A percentile compares a stretch with the other conserved stretches of the same genome.
These are phyloP conservation scores for Penicillium paradoxum DNA, from an alignment of 495 filamentous ascomycete genomes.

Conservation along the genomic window DNA sequence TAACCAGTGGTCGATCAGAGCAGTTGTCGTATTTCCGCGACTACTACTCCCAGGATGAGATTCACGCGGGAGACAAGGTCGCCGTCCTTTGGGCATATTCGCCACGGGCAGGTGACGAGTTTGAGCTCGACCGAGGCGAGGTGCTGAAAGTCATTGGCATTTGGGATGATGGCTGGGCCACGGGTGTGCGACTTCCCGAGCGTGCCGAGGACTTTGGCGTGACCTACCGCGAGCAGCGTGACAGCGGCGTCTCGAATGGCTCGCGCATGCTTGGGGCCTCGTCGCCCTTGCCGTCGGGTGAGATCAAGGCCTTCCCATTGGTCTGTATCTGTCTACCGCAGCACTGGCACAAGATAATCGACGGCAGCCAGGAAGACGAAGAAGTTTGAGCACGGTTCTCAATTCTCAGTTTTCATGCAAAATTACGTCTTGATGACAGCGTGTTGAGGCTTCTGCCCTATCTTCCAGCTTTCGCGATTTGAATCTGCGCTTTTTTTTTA, in stretches of 20 bases:
- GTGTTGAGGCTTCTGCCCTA: conserved; percentile 27
- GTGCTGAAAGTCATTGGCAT: conserved; percentile 99
- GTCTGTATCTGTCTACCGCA: conserved; percentile 97
- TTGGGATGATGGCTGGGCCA: conserved; percentile 99
- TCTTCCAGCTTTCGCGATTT: conserved; percentile 18
- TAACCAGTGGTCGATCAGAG: conserved; percentile 88
- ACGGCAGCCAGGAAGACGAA: conserved; percentile 53
- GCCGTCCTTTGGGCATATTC: conserved; percentile 95
- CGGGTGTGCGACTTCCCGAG: conserved; percentile 76
- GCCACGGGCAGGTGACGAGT: conserved; percentile 89
- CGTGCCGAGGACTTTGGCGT: conserved; percentile 84
- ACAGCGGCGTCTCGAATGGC: conserved; percentile 88
- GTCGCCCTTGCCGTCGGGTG: conserved; percentile 68
- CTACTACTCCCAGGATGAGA: conserved; percentile 96
- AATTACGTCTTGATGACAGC: conserved; percentile 43
- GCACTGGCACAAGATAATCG: conserved; percentile 96
- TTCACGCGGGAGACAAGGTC: conserved; percentile 85
- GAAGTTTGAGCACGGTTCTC: conserved; percentile 25
- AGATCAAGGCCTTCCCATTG: conserved; percentile 97
- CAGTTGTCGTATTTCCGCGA: conserved; percentile 95
- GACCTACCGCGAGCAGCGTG: conserved; percentile 70
- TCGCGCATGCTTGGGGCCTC: conserved; percentile 52
- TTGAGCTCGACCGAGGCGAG: conserved; percentile 88
- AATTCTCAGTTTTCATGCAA: conserved; percentile 27
- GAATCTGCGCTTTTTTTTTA: conserved; percentile 16